Evolutionary conservation across 2,329 filamentous ascomycete genomes (phyloP), one percentile per base, ranked within the genome.

Genomic region (Penicillium griseofulvum): DNA sequence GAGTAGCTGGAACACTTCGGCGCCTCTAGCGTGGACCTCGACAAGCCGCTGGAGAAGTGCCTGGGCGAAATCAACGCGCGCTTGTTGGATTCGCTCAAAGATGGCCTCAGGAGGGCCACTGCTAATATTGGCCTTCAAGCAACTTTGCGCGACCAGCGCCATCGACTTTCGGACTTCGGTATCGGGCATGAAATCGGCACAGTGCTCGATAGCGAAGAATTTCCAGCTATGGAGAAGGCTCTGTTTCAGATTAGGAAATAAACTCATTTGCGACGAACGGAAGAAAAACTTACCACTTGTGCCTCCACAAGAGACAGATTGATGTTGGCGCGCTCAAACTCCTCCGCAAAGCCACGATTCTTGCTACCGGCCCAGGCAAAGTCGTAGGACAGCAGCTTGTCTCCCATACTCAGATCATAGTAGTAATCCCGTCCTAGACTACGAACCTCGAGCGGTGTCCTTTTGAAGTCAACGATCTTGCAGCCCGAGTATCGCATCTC

Each of bases 221-320:
- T 95, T 92, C 91, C 93, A 97, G 52, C 90, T 89, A 65, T 90
- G 86, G 60, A 97, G 88, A 17, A 99, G 83, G 41, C 86, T 83
- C 87, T 90, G 65, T 34, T 55, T 38, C 17, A 31, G 22, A 44
- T 60, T 62, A 55, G 54, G 12, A 43, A 62, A 26, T 77, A 65
- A 76, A 63, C 26, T 31, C 12, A 42, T 38, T 39, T 31, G 34
- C 34, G 5, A 45, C 24, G 2, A 29, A 29, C 49, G 1, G 2
- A 28, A n/a, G 7, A 26, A 38, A 38, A 47, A 71, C 87, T 75
- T 79, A 90, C 87, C 61, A 94, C 87, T 76, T 99, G 91, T 24
- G 93, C 90, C 71, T 97, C 91, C 33, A 99, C 91, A 33, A 96
- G 80, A 24, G 92, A 96, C 49, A 99, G 73, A 72, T 99, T 97